Conservation (phyloP, 495 filamentous ascomycete species). For the Neurospora sp. region DNA sequence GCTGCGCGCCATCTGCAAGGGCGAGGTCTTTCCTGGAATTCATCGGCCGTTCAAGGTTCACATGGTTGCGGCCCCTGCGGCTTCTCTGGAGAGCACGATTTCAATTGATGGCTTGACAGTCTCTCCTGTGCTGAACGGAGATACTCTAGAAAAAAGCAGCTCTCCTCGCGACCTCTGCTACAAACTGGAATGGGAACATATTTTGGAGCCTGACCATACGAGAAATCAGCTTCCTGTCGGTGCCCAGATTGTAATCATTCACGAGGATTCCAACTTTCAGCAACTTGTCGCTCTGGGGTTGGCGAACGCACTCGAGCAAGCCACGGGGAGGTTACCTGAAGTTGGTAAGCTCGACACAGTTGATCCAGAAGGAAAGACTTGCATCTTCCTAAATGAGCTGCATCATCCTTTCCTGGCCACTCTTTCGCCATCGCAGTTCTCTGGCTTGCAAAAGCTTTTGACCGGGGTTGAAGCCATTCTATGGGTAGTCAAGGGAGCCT, state of each 20-base stretch:
- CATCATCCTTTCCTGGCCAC: slow-evolving; percentile 32
- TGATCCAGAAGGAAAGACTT: slow-evolving; percentile 24
- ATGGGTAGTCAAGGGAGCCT: slow-evolving; percentile 42
- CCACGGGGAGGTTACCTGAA: slow-evolving; percentile 24
- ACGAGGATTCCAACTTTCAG: slow-evolving; percentile 33
- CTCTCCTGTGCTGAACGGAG: slow-evolving; percentile 30
- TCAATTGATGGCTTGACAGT: slow-evolving; percentile 28
- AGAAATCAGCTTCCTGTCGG: slow-evolving; percentile 10
- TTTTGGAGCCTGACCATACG: slow-evolving; percentile 19
- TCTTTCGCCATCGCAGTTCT: slow-evolving; percentile 25
- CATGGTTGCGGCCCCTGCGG: slow-evolving; percentile 20
- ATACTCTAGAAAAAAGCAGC: slow-evolving; percentile 15
- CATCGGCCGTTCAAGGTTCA: slow-evolving; percentile 27
- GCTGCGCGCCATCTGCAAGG: slow-evolving; percentile 27
- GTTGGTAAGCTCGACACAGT: slow-evolving; percentile 23
- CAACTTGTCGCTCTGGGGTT: slow-evolving; percentile 32
- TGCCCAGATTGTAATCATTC: slow-evolving; percentile 33
- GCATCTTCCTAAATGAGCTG: slow-evolving; percentile 34
- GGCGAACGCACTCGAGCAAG: slow-evolving; percentile 27
- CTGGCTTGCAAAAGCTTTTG: slow-evolving; percentile 26
- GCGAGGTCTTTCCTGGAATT: slow-evolving; percentile 13
- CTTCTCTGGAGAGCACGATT: slow-evolving; percentile 24
- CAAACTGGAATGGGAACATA: slow-evolving; percentile 44
- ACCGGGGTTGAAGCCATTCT: slow-evolving; percentile 30
- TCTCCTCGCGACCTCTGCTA: slow-evolving; percentile 35